A percentile compares a stretch with the other conserved stretches of the same genome.
Evolutionary conservation across 2,329 filamentous ascomycete species (phyloP).

Genomic region (Apiospora saccharicola): DNA sequence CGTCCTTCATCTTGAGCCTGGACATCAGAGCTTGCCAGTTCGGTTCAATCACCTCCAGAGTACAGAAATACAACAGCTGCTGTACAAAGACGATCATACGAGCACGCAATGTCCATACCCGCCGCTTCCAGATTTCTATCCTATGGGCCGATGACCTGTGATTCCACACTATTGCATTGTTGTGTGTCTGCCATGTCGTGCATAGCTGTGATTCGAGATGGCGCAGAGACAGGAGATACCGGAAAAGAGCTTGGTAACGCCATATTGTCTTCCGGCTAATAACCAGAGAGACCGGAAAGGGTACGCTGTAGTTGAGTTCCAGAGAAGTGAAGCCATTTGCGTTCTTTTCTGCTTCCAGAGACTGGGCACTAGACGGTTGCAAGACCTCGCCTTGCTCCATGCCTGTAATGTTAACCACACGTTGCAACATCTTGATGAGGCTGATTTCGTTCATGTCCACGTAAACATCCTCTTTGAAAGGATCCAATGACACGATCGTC

Average conservation of each 20-base stretch:
- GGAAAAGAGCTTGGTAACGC: constrained; percentile 94
- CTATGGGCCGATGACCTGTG: constrained; percentile 76
- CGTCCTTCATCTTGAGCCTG: constrained; percentile 72
- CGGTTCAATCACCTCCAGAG: constrained; percentile 94
- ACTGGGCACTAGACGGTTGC: constrained; percentile 72
- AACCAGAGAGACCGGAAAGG: constrained; percentile 93
- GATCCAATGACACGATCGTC: constrained; percentile 90
- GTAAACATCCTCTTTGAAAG: constrained; percentile 98
- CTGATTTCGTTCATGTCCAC: constrained; percentile 96
- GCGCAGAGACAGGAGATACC: constrained; percentile 88
- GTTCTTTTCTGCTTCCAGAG: constrained; percentile 82
- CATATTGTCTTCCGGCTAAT: constrained; percentile 97
- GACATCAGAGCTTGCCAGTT: constrained; percentile 96
- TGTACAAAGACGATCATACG: constrained; percentile 98
- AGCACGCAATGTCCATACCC: constrained; percentile 89
- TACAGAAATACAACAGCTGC: constrained; percentile 96
- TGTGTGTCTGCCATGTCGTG: constrained; percentile 89
- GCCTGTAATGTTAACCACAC: constrained; percentile 95
- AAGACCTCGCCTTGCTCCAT: constrained; percentile 90
- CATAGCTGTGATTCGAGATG: constrained; percentile 89
- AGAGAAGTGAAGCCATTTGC: constrained; percentile 91
- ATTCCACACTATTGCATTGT: constrained; percentile 80
- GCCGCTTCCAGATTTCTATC: constrained; percentile 90
- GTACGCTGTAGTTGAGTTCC: constrained; percentile 92
- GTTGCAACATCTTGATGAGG: constrained; percentile 91